Base-by-base conservation (phyloP, 1,284 basidiomycete species). In the Sutorius eximius region DNA sequence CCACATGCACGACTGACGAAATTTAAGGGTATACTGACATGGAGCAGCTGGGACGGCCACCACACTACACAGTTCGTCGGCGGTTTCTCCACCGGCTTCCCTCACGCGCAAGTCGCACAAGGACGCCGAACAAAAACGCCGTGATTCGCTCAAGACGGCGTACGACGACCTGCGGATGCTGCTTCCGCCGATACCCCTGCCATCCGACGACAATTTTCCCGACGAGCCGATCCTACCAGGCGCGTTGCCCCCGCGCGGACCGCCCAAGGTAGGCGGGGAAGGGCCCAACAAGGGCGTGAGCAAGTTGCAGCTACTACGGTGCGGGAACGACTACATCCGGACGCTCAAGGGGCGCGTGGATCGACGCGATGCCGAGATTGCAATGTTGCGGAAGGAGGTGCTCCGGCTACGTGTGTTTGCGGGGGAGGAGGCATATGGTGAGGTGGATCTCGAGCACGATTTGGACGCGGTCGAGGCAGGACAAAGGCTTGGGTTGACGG, bases 251-350 rank as follows among this genome's bases (percentile, higher is more conserved):
- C 93, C 93, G 0, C 80, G 93, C 7, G 86, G 93, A 0, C 87
- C 93, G 12, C 91, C 92, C 3, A 91, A 93, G 60, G 88, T 88
- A 0, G 90, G 89, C 11, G 83, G 82, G 10, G 90, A 91, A 57
- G 93, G 94, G 37, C 94, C 94, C 27, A 97, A 97, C 73, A 88
- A 95, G 64, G 89, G 90, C n/a, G 93, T 98, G 43, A 92, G 89
- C 75, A 98, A 98, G 77, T 80, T 98, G 55, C 95, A 97, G 65
- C 76, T 99, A 33, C 73, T 99, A 55, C 83, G 93, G 52, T 93
- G 91, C 66, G 89, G 88, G 49, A 97, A 97, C 69, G 91, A 95
- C 70, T 95, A 86, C 66, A 87, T 97, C 54, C 79, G 86, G 46
- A 77, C 84, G 58, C 76, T 96, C 59, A 89, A 88, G 61, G 86